These are phyloP conservation scores for Symbiodinium pilosum DNA, from an alignment of 73 alveolate species.

Conservation along the genomic window DNA sequence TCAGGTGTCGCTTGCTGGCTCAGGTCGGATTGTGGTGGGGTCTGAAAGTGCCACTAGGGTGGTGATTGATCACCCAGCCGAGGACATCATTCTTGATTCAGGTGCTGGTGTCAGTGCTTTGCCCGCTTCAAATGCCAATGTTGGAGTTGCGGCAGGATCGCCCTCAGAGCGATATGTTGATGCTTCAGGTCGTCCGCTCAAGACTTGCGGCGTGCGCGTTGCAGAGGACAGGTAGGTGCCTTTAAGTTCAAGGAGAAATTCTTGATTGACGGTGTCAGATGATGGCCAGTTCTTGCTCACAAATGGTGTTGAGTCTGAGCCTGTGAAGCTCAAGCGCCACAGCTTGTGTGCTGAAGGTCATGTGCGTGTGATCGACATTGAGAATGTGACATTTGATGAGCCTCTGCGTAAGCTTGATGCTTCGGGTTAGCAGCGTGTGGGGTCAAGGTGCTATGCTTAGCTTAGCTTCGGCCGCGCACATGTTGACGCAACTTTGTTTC, in stretches of 20 bases:
- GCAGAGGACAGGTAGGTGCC: not conserved
- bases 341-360: not conserved
- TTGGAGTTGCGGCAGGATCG: not conserved
- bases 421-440: not conserved
- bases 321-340: not conserved
- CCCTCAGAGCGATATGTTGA: not conserved
- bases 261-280: not conserved
- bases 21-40: too few species aligned
- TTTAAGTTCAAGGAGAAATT: not conserved
- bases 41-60: too few species aligned
- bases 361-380: not conserved
- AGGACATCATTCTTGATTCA: not conserved
- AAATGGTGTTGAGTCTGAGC: not conserved
- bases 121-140: not conserved
- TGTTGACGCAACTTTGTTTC: not conserved
- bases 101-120: not conserved
- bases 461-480: not conserved
- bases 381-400: not conserved
- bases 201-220: not conserved
- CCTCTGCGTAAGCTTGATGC: not conserved
- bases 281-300: not conserved
- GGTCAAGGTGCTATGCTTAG: not conserved
- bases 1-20: too few species aligned
- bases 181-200: not conserved
- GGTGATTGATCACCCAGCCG: not conserved